phyloP scores from a whole-genome alignment of 371 early-diverging fungal species.

The Sporodiniella umbellata region DNA sequence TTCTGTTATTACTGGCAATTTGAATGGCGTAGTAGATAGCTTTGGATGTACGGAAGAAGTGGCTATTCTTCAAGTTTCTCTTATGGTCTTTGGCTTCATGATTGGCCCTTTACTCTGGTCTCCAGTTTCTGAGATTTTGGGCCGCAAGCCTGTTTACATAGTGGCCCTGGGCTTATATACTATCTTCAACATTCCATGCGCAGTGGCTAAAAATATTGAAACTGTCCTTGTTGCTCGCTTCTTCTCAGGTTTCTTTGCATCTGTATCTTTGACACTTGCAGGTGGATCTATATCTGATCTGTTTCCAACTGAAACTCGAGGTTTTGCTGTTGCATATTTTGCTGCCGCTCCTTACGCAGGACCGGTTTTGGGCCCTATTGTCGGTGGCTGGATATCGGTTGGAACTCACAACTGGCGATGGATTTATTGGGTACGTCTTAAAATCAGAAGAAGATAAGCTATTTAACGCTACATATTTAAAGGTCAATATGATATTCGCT shows the following conservation, averaged over 20 bases:
- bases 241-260: constrained; percentile 41
- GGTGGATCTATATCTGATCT: constrained; percentile 44
- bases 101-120: constrained; percentile 47
- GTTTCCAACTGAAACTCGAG: constrained; percentile 32
- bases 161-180: constrained; percentile 30
- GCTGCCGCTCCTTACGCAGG: constrained; percentile 48
- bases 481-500: constrained; percentile 42
- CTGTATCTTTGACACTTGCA: constrained; percentile 33
- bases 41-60: constrained; percentile 35
- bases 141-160: constrained; percentile 37
- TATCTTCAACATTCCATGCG: constrained; percentile 44
- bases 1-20: constrained; percentile 32
- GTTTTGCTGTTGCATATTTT: constrained; percentile 45
- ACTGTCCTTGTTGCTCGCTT: constrained; percentile 43
- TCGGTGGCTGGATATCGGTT: constrained; percentile 43
- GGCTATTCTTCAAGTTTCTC: constrained; percentile 39
- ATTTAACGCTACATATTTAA: neutral
- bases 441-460: neutral
- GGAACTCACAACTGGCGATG: constrained; percentile 42
- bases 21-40: constrained; percentile 20
- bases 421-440: constrained; percentile 39
- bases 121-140: constrained; percentile 37
- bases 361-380: constrained; percentile 44
- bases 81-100: constrained; percentile 47
- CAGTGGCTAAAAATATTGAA: constrained; percentile 35